Evolutionary conservation across 2,329 filamentous ascomycete genomes (phyloP).

Genomic region (Lasiodiplodia hormozganensis): DNA sequence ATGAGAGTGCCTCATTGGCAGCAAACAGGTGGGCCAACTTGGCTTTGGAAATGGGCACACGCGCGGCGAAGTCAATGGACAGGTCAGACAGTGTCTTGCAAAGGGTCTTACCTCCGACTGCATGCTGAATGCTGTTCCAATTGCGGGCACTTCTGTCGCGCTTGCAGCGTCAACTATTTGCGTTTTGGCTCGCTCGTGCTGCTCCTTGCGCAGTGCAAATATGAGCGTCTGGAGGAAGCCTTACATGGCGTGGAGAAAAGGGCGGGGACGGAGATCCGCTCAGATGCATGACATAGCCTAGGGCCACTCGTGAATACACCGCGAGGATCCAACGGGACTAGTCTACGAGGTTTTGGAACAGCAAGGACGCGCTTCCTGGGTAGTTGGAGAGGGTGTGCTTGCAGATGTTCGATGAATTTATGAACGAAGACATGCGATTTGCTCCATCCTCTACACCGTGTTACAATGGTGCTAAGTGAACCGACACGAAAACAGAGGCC

Average conservation of each 20-base stretch:
- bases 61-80: background rate
- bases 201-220: background rate
- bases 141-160: background rate
- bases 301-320: background rate
- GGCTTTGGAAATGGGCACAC: background rate
- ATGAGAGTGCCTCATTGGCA: background rate
- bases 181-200: background rate
- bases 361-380: no score
- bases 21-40: background rate
- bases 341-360: no score
- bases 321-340: background rate
- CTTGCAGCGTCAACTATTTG: background rate
- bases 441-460: no score
- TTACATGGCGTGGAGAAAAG: background rate
- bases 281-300: background rate
- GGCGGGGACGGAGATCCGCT: background rate
- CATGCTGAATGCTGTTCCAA: background rate
- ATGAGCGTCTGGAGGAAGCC: background rate
- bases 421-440: no score
- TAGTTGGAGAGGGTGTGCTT: no score
- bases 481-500: background rate
- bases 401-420: no score
- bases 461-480: no score
- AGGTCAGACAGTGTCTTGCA: background rate
- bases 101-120: background rate